These are phyloP conservation scores for Suhomyces kilbournensis DNA, from an alignment of 805 yeast genomes.

Conservation along the genomic window DNA sequence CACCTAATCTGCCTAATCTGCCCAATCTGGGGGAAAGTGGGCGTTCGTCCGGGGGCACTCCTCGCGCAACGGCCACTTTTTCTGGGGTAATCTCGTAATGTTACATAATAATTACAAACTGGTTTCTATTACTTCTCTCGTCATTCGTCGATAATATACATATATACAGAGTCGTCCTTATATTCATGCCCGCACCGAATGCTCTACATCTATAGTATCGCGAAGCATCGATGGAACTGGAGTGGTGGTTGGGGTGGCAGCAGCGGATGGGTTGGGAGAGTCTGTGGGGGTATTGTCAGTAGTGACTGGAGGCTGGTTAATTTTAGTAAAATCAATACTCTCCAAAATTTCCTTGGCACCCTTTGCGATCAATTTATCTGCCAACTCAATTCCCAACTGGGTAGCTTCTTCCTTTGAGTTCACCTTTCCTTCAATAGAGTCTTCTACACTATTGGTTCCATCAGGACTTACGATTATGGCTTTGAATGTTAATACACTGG, in stretches of 20 bases:
- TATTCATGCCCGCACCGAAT: constrained; percentile 1
- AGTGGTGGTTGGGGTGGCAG: neutral
- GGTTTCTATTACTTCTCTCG: neutral
- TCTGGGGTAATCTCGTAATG: neutral
- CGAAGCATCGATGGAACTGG: neutral
- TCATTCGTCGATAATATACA: constrained; percentile 1
- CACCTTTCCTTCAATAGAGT: constrained; percentile 38
- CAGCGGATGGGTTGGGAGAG: neutral
- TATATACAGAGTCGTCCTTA: neutral
- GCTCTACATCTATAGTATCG: neutral
- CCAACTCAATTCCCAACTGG: constrained; percentile 66
- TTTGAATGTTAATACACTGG: constrained; percentile 49
- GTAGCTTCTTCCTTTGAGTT: constrained; percentile 58
- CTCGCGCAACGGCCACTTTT: neutral
- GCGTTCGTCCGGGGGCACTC: neutral
- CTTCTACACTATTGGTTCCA: constrained; percentile 70
- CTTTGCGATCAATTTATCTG: constrained; percentile 57
- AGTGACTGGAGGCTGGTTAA: constrained; percentile 38
- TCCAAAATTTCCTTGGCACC: constrained; percentile 88
- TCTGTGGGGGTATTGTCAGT: constrained; percentile 3
- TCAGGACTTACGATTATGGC: constrained; percentile 84
- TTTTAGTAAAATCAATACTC: constrained; percentile 68
- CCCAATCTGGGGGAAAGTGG: neutral
- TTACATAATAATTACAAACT: neutral
- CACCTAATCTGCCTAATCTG: neutral